A percentile compares a stretch with the other conserved stretches of the same genome.
Conservation (phyloP, 257 asterid genomes). For the Capsicum pubescens region DNA sequence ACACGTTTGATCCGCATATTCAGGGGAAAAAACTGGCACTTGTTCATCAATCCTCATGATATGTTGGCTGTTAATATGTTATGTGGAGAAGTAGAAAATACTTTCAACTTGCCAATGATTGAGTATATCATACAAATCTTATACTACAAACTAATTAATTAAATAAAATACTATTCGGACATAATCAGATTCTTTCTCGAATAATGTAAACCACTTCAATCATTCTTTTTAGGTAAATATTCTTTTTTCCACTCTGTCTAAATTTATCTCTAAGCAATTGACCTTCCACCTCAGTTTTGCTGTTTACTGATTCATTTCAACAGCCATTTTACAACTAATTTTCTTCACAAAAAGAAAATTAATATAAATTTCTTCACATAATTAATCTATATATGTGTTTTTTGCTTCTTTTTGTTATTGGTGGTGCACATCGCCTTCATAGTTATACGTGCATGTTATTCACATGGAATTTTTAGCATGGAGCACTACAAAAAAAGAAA, state of each 20-base stretch:
- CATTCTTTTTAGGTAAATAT: constrained; percentile 16
- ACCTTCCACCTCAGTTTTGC: background rate
- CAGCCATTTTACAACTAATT: background rate
- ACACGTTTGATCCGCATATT: constrained; percentile 1
- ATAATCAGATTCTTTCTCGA: constrained; percentile 2
- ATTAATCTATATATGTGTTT: background rate
- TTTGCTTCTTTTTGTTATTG: background rate
- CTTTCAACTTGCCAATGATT: constrained; percentile 16
- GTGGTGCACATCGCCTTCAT: background rate
- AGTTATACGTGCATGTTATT: background rate
- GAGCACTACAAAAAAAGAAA: background rate
- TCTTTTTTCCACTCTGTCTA: constrained; percentile 22
- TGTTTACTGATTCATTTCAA: background rate
- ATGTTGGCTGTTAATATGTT: background rate
- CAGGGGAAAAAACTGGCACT: background rate
- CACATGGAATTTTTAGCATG: background rate
- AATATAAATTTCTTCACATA: too few relatives aligned
- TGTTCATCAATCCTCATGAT: background rate
- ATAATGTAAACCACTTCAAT: background rate
- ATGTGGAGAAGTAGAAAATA: background rate
- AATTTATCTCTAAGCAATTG: background rate
- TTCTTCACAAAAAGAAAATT: background rate
- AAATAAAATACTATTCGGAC: background rate
- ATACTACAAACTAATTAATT: background rate
- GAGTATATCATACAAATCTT: constrained; percentile 6